phyloP scores from a whole-genome alignment of 345 rosid genomes.

The Camelina sativa region DNA sequence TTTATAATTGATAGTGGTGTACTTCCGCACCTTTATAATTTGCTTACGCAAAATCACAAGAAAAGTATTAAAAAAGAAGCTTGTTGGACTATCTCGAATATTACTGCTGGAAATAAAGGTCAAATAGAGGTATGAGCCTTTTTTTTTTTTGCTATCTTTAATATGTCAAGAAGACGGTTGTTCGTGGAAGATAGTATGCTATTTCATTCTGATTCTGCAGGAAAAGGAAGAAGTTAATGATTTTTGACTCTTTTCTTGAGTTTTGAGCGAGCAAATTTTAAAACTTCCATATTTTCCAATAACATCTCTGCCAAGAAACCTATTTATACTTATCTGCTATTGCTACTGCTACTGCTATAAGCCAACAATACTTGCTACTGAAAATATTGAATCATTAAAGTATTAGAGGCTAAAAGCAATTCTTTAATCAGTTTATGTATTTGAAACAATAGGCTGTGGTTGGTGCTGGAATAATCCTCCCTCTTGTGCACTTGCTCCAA shows the following conservation, averaged over 20 bases:
- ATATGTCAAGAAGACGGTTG: constrained; percentile 4
- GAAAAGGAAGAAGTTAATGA: constrained; percentile 1
- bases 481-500: constrained; percentile 81
- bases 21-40: constrained; percentile 70
- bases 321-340: neutral
- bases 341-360: neutral
- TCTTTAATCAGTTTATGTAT: neutral
- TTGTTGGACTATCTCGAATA: constrained; percentile 92
- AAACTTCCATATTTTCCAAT: neutral
- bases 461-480: constrained; percentile 66
- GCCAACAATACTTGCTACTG: constrained; percentile 10
- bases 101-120: constrained; percentile 76
- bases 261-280: constrained; percentile 4
- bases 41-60: constrained; percentile 74
- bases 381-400: constrained; percentile 8
- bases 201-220: constrained; percentile 14
- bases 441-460: constrained; percentile 63
- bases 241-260: neutral
- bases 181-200: constrained; percentile 26
- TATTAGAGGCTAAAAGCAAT: constrained; percentile 5
- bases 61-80: constrained; percentile 92
- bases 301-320: neutral
- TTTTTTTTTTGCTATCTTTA: constrained; percentile 13
- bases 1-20: constrained; percentile 74
- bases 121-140: constrained; percentile 73